Evolutionary conservation across 2,329 filamentous ascomycete species (phyloP), one percentile per base, ranked within the genome.

Genomic region (Exophiala dermatitidis): DNA sequence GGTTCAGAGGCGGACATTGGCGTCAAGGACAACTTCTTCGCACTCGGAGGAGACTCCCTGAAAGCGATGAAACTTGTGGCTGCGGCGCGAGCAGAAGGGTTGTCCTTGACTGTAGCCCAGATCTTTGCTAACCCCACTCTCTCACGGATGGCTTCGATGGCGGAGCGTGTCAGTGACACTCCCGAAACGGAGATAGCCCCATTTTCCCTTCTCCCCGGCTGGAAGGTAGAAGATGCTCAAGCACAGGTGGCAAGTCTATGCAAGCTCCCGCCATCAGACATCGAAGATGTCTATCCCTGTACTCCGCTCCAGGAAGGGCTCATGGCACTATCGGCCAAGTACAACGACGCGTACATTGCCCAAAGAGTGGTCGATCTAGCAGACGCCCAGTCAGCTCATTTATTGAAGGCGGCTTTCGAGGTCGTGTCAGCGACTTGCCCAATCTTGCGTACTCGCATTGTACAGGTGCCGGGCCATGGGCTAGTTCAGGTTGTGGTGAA

Each of bases 381-480:
- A 0, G 51, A 65, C 2, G 60, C 75, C 3, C 67, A 77, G 52
- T 38, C 77, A 2, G 60, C 5, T 67, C 65, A 30, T 74, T 78
- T 65, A 75, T 73, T 55, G 59, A 65, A 43, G 28, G 40, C 40
- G 5, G 69, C 75, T 0, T 79, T 75, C 74, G 69, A 76, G 46
- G 65, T 67, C 8, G 67, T 71, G 3, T 69, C 77, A 2, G 60
- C 70, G 5, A 71, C 73, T 34, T 64, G 72, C 29, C 72, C 74
- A 31, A 76, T 78, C 12, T 65, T 79, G 7, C 70, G 77, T 7
- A 79, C 76, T 28, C 69, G 75, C 5, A 69, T 75, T 46, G 65
- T 73, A 3, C 67, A 73, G 49, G 70, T 68, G 1, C 67, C 67
- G 2, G 59, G 64, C 3, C 63, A 64, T 47, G 65, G 68, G 12